Base-by-base conservation (phyloP, 345 rosid genomes). In the Carallia pectinifolia region DNA sequence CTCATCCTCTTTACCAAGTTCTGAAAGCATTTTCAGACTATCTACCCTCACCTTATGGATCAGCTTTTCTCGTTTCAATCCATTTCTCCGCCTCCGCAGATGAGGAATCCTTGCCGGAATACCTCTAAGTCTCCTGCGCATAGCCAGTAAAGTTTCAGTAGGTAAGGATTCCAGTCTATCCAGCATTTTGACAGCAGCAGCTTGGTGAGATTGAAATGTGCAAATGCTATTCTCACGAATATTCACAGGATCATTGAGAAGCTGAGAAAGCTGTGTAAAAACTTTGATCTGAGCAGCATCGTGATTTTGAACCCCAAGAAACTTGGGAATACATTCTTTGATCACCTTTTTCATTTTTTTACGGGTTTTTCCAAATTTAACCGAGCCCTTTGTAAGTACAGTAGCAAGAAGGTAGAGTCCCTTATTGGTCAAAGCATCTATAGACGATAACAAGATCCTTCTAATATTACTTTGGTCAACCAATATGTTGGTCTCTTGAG, bases 111-210 rank as follows among this genome's bases (percentile, higher is more conserved):
- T 47, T 10, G 62, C 75, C 52, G 77, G 79, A 18, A 70, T 59
- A 60, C 84, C 83, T 73, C 82, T 80, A 70, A 94, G 93, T 75
- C 85, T 89, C 85, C 89, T 85, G 58, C 61, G 76, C 95, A 91
- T 94, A 30, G 96, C 89, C 77, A 66, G 53, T 71, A 94, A 66
- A 52, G 89, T 74, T 47, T 77, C 78, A 19, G 74, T 52, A 53
- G 95, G 83, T 71, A 90, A 84, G 30, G 77, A 81, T 69, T 82
- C 83, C 39, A 94, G 87, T 75, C 79, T 78, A 50, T 76, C 73
- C 70, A 94, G 73, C 56, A 88, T 55, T 67, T 80, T 81, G 54
- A 66, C 29, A 29, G 81, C 86, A 66, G 86, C 81, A 71, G 74
- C 80, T 74, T 66, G 74, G 69, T 66, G 79, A 69, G 84, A 76